Conservation (phyloP, 768 basidiomycete genomes). For the Obba rivulosa region DNA sequence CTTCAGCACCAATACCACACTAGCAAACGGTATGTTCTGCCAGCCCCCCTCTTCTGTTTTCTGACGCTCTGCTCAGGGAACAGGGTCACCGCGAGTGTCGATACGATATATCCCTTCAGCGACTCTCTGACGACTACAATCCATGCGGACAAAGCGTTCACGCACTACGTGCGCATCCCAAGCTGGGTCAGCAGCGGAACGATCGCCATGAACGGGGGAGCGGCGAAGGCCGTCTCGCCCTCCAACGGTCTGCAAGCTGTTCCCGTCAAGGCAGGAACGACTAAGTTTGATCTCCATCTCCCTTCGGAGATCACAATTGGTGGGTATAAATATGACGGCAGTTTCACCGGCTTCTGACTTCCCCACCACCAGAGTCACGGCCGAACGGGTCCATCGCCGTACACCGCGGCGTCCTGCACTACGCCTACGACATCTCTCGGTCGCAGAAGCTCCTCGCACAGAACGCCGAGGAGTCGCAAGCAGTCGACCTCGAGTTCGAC, state of each 20-base stretch:
- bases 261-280: constrained; percentile 35
- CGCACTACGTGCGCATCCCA: constrained; percentile 44
- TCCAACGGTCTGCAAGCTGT: constrained; percentile 42
- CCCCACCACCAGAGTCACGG: constrained; percentile 35
- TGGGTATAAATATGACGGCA: constrained; percentile 8
- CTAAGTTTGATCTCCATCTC: constrained; percentile 38
- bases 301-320: constrained; percentile 44
- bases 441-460: constrained; percentile 31
- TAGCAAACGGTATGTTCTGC: constrained; percentile 29
- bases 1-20: constrained; percentile 35
- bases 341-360: not conserved
- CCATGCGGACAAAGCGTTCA: constrained; percentile 36
- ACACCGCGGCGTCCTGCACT: constrained; percentile 50
- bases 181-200: constrained; percentile 45
- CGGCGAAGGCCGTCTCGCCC: constrained; percentile 33
- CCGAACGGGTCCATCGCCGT: constrained; percentile 49
- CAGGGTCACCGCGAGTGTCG: constrained; percentile 36
- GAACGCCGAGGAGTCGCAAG: constrained; percentile 39
- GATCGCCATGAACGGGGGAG: constrained; percentile 33
- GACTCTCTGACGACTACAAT: constrained; percentile 43
- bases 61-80: constrained; percentile 27
- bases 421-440: constrained; percentile 45
- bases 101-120: constrained; percentile 48
- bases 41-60: not conserved
- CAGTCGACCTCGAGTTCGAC: constrained; percentile 46